Evolutionary conservation across 441 rosid genomes (phyloP), one percentile per base, ranked within the genome.

Genomic region (Isatis lusitanica): DNA sequence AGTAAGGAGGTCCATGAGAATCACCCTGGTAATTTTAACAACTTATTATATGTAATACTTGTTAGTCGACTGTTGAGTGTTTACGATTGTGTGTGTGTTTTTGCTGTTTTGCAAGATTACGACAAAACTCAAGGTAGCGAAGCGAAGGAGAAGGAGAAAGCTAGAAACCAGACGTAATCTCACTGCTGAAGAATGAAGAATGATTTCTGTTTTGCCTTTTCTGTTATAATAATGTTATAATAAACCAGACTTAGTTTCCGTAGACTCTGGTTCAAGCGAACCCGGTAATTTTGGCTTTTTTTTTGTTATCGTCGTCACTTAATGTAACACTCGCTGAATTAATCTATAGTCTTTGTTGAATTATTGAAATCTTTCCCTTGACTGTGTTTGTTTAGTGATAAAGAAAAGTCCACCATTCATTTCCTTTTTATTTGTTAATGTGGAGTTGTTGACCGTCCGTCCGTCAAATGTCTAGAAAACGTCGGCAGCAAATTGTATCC

Each of bases 121-220:
- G 95, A 90, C 81, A 87, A 74, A 86, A 84, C 74, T 8, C 93
- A 93, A 57, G 95, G 97, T 18, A 85, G 90, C 69, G 91, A 89
- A 70, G 86, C 85, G 47, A 85, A 82, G 71, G 92, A 92, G 83
- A 88, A 88, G 80, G 96, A 90, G 82, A 87, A 79, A 10, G 77
- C 71, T 10, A 64, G 96, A 17, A 76, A 86, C 75, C 93, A 87
- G 71, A 78, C 79, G 28, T 6, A 69, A 35, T 80, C 81, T 5
- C 12, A 59, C 16, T 21, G 56, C 0, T 79, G 40, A 52, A 46
- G 42, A 28, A 42, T 21, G n/a, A n/a, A n/a, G n/a, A 21, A 21
- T 30, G 7, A 24, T 3, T 15, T 31, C 33, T 7, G 18, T 31
- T 56, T 31, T 33, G 28, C 28, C 5, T 42, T 64, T 46, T 15